Percentiles rank a stretch among this genome's conserved stretches.
Conservation (phyloP, 768 basidiomycete genomes). For the Pleurotus eryngii region DNA sequence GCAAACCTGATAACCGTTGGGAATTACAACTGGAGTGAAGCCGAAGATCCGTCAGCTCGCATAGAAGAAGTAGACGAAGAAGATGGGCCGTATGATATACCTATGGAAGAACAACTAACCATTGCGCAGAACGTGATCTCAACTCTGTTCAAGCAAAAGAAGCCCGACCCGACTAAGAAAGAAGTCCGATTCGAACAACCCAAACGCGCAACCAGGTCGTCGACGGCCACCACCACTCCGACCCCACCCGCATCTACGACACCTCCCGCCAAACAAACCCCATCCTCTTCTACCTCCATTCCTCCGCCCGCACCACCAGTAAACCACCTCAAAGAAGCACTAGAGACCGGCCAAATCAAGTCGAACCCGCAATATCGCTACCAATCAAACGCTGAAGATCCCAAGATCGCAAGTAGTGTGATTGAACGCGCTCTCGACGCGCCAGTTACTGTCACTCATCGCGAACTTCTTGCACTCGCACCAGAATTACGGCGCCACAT, state of each 20-base stretch:
- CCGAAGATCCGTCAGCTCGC: not conserved
- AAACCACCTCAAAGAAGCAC: not conserved
- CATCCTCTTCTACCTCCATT: not conserved
- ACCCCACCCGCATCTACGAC: not conserved
- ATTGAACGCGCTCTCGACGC: slow-evolving; percentile 10
- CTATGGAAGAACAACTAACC: not conserved
- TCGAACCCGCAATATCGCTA: slow-evolving; percentile 12
- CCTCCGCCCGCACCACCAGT: not conserved
- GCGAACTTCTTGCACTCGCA: slow-evolving; percentile 13
- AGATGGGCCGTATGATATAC: slow-evolving; percentile 2
- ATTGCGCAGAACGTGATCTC: slow-evolving; percentile 4
- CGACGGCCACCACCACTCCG: not conserved
- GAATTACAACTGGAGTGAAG: not conserved
- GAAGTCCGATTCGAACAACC: not conserved
- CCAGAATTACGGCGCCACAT: slow-evolving; percentile 14
- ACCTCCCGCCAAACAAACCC: not conserved
- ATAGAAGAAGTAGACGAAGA: not conserved
- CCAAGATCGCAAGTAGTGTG: slow-evolving; percentile 1
- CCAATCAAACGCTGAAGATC: slow-evolving; percentile 12
- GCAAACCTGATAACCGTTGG: not conserved
- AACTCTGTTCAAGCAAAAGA: slow-evolving; percentile 1
- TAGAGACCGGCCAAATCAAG: not conserved
- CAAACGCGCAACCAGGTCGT: not conserved
- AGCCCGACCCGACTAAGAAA: not conserved
- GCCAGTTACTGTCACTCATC: slow-evolving; percentile 11